Conservation (phyloP, 768 basidiomycete genomes). For the Lactarius trivialis region DNA sequence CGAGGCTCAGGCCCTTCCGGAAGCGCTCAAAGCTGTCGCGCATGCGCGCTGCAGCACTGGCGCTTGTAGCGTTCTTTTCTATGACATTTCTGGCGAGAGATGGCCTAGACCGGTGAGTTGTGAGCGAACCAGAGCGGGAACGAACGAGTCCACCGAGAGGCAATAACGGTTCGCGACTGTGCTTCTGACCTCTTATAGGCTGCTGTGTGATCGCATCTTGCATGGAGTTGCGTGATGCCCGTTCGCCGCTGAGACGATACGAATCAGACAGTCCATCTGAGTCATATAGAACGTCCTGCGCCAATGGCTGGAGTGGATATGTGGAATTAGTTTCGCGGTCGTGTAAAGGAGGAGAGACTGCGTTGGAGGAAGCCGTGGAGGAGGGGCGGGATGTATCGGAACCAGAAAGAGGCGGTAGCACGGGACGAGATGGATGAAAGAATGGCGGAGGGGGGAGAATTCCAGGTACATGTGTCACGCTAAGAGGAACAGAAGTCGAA, state of each 20-base stretch:
- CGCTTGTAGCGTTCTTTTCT: conserved; percentile 27
- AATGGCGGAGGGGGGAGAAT: conserved; percentile 76
- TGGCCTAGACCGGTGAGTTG: conserved; percentile 26
- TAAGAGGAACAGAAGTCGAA: conserved; percentile 13
- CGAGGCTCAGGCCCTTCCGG: conserved; percentile 42
- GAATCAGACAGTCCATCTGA: conserved; percentile 37
- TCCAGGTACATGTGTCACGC: conserved; percentile 57
- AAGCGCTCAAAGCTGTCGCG: conserved; percentile 58
- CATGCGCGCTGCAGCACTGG: conserved; percentile 35
- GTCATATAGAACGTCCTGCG: conserved; percentile 35
- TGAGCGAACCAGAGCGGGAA: conserved; percentile 20
- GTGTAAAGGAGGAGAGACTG: conserved; percentile 14
- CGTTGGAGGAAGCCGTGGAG: conserved; percentile 29
- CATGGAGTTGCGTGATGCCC: conserved; percentile 21
- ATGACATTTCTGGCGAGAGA: conserved; percentile 26
- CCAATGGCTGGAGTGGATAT: conserved; percentile 38
- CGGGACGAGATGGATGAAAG: conserved; percentile 64
- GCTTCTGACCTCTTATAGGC: conserved; percentile 41
- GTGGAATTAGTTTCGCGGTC: conserved; percentile 25
- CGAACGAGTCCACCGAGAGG: conserved; percentile 40
- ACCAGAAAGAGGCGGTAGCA: conserved; percentile 39
- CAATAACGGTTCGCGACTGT: conserved; percentile 68
- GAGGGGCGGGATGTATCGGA: conserved; percentile 29
- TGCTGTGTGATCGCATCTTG: conserved; percentile 30
- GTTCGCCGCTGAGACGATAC: not conserved